A percentile compares a stretch with the other conserved stretches of the same genome.
Conservation (phyloP, 75 land plant species). For the Larix kaempferi region DNA sequence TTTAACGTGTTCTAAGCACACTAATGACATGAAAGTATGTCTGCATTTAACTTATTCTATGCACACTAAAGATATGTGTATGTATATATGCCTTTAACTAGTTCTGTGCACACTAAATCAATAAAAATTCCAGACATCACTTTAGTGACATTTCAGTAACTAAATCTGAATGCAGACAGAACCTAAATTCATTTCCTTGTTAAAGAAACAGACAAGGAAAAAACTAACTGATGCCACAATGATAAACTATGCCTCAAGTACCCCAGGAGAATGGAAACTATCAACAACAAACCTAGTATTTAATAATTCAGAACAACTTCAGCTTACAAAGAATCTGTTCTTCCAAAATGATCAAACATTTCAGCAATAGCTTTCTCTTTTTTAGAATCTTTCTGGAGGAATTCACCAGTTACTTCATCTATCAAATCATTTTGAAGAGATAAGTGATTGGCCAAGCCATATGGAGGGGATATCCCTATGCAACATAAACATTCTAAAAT, state of each 20-base stretch:
- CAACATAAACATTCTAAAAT: not conserved
- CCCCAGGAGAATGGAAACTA: not conserved
- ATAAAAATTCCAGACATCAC: not conserved
- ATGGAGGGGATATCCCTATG: not conserved
- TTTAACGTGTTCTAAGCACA: no score
- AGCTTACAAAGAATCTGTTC: not conserved
- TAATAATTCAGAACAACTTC: not conserved
- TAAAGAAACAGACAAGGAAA: not conserved
- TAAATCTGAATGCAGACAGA: not conserved
- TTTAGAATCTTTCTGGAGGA: not conserved
- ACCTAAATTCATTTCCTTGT: not conserved
- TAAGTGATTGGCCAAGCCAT: not conserved
- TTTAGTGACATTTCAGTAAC: not conserved
- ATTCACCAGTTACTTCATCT: not conserved
- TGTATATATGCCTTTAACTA: not conserved
- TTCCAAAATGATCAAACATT: not conserved
- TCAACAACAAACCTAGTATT: not conserved
- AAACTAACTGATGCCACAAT: not conserved
- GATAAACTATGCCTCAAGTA: not conserved
- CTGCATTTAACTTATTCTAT: no score
- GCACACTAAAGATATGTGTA: no score
- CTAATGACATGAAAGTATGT: no score
- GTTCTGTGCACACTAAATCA: not conserved
- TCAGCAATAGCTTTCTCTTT: not conserved
- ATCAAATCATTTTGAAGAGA: not conserved